A percentile compares a stretch with the other conserved stretches of the same genome.
Evolutionary conservation across 1,139 yeast species (phyloP).

Genomic region (Debaryomyces robertsiae): DNA sequence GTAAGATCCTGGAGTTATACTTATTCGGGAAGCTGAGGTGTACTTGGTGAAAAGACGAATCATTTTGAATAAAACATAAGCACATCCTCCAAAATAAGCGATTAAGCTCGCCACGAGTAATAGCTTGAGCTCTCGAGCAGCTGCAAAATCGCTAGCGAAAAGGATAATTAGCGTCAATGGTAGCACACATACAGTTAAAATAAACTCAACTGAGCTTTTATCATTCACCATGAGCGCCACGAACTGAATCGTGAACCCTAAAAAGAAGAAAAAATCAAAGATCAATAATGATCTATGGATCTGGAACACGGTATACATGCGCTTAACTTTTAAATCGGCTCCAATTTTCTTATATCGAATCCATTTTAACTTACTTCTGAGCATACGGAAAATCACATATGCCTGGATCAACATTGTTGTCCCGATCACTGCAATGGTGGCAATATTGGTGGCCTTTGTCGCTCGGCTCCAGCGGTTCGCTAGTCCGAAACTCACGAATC

Average conservation of each 20-base stretch:
- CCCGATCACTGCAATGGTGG: slow-evolving; percentile 49
- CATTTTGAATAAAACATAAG: slow-evolving; percentile 53
- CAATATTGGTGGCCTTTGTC: slow-evolving; percentile 42
- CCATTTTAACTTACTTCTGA: slow-evolving; percentile 50
- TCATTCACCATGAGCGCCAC: slow-evolving; percentile 48
- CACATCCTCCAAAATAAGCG: slow-evolving; percentile 45
- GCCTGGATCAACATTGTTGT: slow-evolving; percentile 39
- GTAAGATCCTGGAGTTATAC: slow-evolving; percentile 35
- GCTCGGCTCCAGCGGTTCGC: slow-evolving; percentile 30
- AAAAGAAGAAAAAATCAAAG: slow-evolving; percentile 52
- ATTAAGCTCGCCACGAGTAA: slow-evolving; percentile 34
- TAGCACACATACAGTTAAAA: slow-evolving; percentile 50
- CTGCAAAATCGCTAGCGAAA: slow-evolving; percentile 39
- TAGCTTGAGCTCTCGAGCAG: slow-evolving; percentile 36
- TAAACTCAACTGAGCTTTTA: slow-evolving; percentile 48
- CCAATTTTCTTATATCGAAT: slow-evolving; percentile 54
- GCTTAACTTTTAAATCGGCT: slow-evolving; percentile 46
- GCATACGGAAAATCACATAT: slow-evolving; percentile 35
- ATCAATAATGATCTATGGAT: slow-evolving; percentile 45
- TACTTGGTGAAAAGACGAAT: slow-evolving; percentile 50
- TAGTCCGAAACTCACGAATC: slow-evolving; percentile 24
- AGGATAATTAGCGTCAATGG: slow-evolving; percentile 49
- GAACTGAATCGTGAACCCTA: slow-evolving; percentile 58
- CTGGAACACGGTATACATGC: slow-evolving; percentile 45
- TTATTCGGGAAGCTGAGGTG: slow-evolving; percentile 29